These are phyloP conservation scores for Lipomyces starkeyi DNA, from an alignment of 805 yeast species.

Conservation along the genomic window DNA sequence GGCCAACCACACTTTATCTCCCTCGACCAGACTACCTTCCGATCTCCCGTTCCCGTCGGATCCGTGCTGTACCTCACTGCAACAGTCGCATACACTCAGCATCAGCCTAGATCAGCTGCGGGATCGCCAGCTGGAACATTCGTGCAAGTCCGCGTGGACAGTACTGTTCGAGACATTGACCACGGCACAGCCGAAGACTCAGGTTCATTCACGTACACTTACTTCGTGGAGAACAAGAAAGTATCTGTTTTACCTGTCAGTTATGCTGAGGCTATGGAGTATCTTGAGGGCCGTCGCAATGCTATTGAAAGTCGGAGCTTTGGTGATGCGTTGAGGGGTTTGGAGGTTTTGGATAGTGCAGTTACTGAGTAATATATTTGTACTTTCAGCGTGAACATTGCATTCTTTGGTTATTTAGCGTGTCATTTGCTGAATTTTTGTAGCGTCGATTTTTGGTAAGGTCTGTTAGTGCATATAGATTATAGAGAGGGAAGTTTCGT, in stretches of 20 bases:
- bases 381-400: background rate
- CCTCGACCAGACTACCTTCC: constrained; percentile 87
- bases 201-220: constrained; percentile 88
- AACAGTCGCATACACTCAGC: constrained; percentile 73
- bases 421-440: background rate
- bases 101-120: constrained; percentile 28
- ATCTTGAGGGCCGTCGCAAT: constrained; percentile 87
- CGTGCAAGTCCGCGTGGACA: constrained; percentile 87
- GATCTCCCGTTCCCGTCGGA: constrained; percentile 96
- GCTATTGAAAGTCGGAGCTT: constrained; percentile 56
- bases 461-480: background rate
- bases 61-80: constrained; percentile 84
- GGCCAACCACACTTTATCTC: constrained; percentile 89
- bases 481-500: too few species aligned
- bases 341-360: constrained; percentile 8
- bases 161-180: constrained; percentile 72
- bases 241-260: constrained; percentile 84
- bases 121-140: constrained; percentile 63
- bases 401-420: background rate
- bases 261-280: constrained; percentile 90
- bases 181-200: constrained; percentile 68
- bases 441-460: too few species aligned
- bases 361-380: constrained; percentile 8
- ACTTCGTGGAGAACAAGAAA: constrained; percentile 62
- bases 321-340: constrained; percentile 24